Evolutionary conservation across 257 asterid genomes (phyloP).

Genomic region (Solanum raphanifolium): DNA sequence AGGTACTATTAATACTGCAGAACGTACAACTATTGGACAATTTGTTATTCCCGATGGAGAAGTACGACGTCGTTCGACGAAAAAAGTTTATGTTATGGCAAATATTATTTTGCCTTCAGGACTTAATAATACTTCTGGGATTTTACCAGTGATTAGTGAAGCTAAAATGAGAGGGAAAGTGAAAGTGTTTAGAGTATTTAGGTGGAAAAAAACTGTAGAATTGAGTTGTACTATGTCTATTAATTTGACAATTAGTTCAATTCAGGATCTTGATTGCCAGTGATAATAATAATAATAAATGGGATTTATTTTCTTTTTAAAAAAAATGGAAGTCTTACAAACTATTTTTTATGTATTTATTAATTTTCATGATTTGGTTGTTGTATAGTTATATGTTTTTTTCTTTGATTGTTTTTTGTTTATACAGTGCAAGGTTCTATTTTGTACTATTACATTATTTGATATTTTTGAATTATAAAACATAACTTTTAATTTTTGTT

Average conservation of each 20-base stretch:
- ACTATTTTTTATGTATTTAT: background rate
- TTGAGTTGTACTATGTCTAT: constrained; percentile 32
- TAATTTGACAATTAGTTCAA: constrained; percentile 17
- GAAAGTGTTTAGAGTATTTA: constrained; percentile 22
- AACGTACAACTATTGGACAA: background rate
- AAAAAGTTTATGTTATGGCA: background rate
- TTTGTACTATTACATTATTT: background rate
- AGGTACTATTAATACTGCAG: background rate
- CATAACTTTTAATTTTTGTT: background rate
- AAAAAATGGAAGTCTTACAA: background rate
- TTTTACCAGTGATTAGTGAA: constrained; percentile 8
- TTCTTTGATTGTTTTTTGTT: background rate
- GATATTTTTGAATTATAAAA: background rate
- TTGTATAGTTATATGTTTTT: background rate
- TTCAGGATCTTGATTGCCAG: constrained; percentile 31
- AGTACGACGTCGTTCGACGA: background rate
- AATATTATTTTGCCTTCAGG: background rate
- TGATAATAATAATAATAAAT: background rate
- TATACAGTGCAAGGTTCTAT: background rate
- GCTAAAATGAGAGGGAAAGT: constrained; percentile 40
- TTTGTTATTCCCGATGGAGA: background rate
- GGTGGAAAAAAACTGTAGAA: constrained; percentile 24
- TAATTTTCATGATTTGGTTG: background rate
- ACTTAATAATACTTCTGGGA: background rate
- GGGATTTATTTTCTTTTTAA: background rate